A percentile compares a stretch with the other conserved stretches of the same genome.
Conservation (phyloP, 2,329 filamentous ascomycete species). For the Cladosporium phlei region DNA sequence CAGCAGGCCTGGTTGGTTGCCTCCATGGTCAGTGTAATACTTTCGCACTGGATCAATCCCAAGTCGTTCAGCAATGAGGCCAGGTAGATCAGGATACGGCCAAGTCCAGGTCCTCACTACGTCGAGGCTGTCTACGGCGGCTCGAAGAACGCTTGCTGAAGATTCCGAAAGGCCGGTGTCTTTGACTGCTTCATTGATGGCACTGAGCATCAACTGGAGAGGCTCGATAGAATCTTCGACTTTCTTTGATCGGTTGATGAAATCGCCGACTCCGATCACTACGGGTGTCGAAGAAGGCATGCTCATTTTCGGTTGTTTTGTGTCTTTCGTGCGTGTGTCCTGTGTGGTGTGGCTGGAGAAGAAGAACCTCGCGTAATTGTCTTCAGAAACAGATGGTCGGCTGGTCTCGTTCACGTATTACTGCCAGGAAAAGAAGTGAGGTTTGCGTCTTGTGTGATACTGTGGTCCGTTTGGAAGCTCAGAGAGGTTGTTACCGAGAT, state of each 20-base stretch:
- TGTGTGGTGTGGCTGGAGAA: too few relatives aligned
- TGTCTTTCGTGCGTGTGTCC: too few relatives aligned
- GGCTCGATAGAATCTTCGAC: constrained; percentile 56
- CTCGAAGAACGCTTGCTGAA: constrained; percentile 33
- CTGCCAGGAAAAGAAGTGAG: too few relatives aligned
- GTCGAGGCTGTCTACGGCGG: constrained; percentile 53
- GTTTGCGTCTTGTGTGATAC: too few relatives aligned
- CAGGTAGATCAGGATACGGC: constrained; percentile 58
- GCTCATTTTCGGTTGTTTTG: too few relatives aligned
- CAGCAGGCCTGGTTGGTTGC: constrained; percentile 57
- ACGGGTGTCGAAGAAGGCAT: constrained; percentile 42
- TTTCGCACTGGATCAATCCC: constrained; percentile 45
- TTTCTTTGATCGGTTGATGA: constrained; percentile 53
- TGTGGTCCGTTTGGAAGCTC: too few relatives aligned
- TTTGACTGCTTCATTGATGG: constrained; percentile 48
- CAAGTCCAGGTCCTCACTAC: constrained; percentile 63
- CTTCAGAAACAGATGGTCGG: too few relatives aligned
- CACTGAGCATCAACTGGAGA: constrained; percentile 53
- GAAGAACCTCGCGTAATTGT: too few relatives aligned
- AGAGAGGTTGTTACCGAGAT: too few relatives aligned
- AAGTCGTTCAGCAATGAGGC: constrained; percentile 48
- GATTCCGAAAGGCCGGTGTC: constrained; percentile 42
- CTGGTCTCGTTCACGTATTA: too few relatives aligned
- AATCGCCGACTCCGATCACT: constrained; percentile 59
- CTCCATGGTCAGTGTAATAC: constrained; percentile 55